A percentile compares a stretch with the other conserved stretches of the same genome.
These are phyloP conservation scores for Thalassiosira oceanica DNA, from an alignment of 352 stramenopile genomes.

Conservation along the genomic window DNA sequence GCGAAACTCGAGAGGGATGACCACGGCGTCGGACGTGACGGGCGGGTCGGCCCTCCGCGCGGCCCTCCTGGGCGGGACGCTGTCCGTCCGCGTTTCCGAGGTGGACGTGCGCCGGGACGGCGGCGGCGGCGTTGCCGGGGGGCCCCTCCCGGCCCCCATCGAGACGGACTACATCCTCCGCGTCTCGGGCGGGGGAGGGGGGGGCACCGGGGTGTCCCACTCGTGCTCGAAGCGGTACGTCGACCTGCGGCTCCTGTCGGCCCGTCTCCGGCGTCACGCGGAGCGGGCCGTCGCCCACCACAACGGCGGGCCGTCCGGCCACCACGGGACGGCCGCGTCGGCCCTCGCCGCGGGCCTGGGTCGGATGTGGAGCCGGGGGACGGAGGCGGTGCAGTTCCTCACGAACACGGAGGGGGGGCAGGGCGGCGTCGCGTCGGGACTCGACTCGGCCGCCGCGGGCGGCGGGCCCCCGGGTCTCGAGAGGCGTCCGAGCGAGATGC, in stretches of 20 bases:
- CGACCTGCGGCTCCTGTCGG: conserved; percentile 25
- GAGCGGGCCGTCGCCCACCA: conserved; percentile 24
- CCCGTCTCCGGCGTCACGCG: conserved; percentile 15
- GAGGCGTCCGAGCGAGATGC: conserved; percentile 8
- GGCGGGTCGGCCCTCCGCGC: conserved; percentile 21
- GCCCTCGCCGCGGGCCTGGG: neutral
- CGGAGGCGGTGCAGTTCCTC: conserved; percentile 17
- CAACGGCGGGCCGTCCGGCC: neutral
- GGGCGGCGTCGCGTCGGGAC: conserved; percentile 8
- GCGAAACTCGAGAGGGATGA: too few relatives aligned
- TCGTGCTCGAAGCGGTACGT: conserved; percentile 39
- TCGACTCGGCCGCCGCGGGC: too few relatives aligned
- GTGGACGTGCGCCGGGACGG: conserved; percentile 21
- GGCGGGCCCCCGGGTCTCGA: too few relatives aligned
- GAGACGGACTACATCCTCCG: conserved; percentile 48
- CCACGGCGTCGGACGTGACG: too few relatives aligned
- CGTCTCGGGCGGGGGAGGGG: neutral
- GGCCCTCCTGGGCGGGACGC: conserved; percentile 11
- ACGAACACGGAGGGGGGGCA: conserved; percentile 19
- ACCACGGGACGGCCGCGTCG: neutral
- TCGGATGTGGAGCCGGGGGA: neutral
- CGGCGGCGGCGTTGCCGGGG: neutral
- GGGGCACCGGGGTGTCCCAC: conserved; percentile 3
- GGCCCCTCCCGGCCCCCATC: neutral
- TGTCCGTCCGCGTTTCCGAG: conserved; percentile 26